Conservation (phyloP, 1,284 basidiomycete genomes). For the Termitomyces sp. region DNA sequence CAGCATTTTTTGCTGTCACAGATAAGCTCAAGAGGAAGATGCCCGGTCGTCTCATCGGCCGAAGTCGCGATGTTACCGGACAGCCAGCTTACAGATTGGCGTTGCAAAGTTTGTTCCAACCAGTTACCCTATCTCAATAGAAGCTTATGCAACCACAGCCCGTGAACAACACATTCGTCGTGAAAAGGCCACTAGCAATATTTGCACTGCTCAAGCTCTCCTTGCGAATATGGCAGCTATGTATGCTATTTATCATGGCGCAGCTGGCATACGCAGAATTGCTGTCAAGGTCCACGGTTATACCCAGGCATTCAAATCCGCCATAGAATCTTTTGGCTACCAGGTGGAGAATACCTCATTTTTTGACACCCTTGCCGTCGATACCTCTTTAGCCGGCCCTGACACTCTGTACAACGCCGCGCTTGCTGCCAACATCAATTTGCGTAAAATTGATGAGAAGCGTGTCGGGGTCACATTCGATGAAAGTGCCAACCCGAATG, state of each 20-base stretch:
- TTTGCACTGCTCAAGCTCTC: conserved; percentile 90
- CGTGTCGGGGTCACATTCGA: conserved; percentile 90
- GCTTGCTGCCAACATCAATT: conserved; percentile 71
- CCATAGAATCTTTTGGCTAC: conserved; percentile 74
- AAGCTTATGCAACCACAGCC: conserved; percentile 41
- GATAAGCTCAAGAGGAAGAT: conserved; percentile 95
- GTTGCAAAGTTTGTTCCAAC: conserved; percentile 73
- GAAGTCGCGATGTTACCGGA: conserved; percentile 82
- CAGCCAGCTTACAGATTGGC: conserved; percentile 89
- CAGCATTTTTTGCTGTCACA: conserved; percentile 93
- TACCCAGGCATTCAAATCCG: conserved; percentile 72
- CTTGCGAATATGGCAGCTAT: conserved; percentile 97
- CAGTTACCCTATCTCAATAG: neutral
- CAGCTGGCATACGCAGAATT: conserved; percentile 80
- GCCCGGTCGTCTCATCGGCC: conserved; percentile 91
- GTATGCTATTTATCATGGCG: conserved; percentile 97
- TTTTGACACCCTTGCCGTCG: conserved; percentile 94
- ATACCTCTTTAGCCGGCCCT: conserved; percentile 61
- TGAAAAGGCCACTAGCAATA: conserved; percentile 93
- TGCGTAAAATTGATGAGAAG: conserved; percentile 74
- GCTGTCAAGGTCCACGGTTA: conserved; percentile 90
- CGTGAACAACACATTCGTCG: conserved; percentile 96
- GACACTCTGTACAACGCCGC: conserved; percentile 71
- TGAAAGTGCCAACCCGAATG: conserved; percentile 78
- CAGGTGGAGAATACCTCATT: conserved; percentile 60